Evolutionary conservation across 306 rosid genomes (phyloP), one percentile per base, ranked within the genome.

Genomic region (Casuarina equisetifolia): DNA sequence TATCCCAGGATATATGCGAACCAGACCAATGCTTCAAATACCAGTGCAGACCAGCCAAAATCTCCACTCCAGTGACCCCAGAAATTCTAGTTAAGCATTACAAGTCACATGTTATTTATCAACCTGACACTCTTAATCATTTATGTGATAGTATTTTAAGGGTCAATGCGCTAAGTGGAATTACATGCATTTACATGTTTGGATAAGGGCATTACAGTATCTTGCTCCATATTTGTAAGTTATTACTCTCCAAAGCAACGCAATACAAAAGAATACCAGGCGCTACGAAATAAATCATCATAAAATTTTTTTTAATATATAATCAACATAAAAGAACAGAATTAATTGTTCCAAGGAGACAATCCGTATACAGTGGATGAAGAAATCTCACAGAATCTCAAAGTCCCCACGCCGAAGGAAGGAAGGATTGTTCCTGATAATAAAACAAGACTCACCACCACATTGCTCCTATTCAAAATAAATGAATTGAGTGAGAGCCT

Each of bases 1-100:
- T 93, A 69, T 93, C 96, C 98, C 98, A 93, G 35, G 96, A 93
- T 79, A 91, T 82, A 82, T 93, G 98, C 59, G 89, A 84, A 73
- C 92, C 90, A 57, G 96, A 93, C 90, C 79, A 84, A 69, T 88
- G 63, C 86, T 93, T 93, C 80, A 93, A 68, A 72, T 91, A 93
- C 96, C 98, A 91, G 79, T 91, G 93, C 67, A 93, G 85, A 80
- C 93, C 98, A 53, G 92, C 86, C 63, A 85, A 84, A 80, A 90
- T 86, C 63, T 93, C 98, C 83, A 93, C 98, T 40, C 96, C 98
- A 5, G 92, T 90, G 71, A 85, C 72, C 78, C 98, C 98, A 53
- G 76, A 70, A 74, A 91, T 90, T 68, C 97, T 93, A 58, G 51
- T 62, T 16, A 42, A 62, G 50, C 48, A 54, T 71, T 73, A 35